Evolutionary conservation across 768 basidiomycete genomes (phyloP).

Genomic region (Lentinula lateritia): DNA sequence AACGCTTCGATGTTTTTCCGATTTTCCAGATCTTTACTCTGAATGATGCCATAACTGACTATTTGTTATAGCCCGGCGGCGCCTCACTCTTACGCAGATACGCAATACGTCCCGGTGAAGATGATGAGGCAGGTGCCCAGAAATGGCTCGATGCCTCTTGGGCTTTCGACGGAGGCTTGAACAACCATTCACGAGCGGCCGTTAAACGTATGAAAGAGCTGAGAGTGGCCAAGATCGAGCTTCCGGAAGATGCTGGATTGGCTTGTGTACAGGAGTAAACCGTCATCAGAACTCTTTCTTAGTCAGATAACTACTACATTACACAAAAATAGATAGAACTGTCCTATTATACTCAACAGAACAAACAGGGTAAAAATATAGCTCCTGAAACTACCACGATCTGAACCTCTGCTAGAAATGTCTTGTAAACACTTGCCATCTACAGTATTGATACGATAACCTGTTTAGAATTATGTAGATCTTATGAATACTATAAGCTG

Average conservation of each 20-base stretch:
- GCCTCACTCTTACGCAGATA: conserved; percentile 47
- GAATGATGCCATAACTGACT: background rate
- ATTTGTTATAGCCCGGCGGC: conserved; percentile 53
- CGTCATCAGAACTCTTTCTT: too few relatives aligned
- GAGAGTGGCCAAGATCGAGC: conserved; percentile 32
- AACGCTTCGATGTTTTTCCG: background rate
- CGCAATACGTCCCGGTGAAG: conserved; percentile 21
- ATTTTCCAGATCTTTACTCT: background rate
- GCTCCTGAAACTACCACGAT: too few relatives aligned
- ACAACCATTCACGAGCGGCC: conserved; percentile 63
- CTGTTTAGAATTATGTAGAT: too few relatives aligned
- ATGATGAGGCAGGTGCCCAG: conserved; percentile 10
- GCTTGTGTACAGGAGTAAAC: too few relatives aligned
- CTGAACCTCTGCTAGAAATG: too few relatives aligned
- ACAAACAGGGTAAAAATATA: too few relatives aligned
- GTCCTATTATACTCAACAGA: too few relatives aligned
- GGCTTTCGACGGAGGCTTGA: conserved; percentile 70
- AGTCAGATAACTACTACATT: too few relatives aligned
- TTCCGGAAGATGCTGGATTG: background rate
- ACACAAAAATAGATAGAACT: too few relatives aligned
- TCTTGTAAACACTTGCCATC: too few relatives aligned
- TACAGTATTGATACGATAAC: too few relatives aligned
- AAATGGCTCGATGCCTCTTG: conserved; percentile 43
- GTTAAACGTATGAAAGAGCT: conserved; percentile 41
- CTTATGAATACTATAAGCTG: too few relatives aligned